These are phyloP conservation scores for Ceraceosorus bombacis DNA, from an alignment of 1,284 basidiomycete genomes.

Conservation along the genomic window DNA sequence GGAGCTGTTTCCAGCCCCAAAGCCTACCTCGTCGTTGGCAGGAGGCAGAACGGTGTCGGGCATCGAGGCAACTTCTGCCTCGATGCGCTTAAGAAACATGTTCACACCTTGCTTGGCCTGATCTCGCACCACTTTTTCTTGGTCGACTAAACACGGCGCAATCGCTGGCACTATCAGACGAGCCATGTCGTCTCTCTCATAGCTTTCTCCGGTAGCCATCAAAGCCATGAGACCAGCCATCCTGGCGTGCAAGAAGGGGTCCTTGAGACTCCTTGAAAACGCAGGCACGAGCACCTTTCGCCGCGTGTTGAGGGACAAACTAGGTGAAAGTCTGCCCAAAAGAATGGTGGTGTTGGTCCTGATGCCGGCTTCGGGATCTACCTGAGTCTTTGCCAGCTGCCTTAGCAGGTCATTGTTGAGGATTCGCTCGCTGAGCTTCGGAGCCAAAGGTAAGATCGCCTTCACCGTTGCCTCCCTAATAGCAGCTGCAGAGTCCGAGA, in stretches of 20 bases:
- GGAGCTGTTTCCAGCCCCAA: slow-evolving; percentile 1
- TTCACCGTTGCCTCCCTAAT: slow-evolving; percentile 91
- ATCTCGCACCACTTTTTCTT: slow-evolving; percentile 41
- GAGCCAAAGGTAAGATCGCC: slow-evolving; percentile 71
- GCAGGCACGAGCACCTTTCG: slow-evolving; percentile 92
- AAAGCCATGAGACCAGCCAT: slow-evolving; percentile 93
- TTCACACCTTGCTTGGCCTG: slow-evolving; percentile 33
- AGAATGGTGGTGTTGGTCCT: slow-evolving; percentile 96
- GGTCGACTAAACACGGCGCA: slow-evolving; percentile 40
- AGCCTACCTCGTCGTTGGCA: slow-evolving; percentile 10
- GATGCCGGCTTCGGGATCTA: slow-evolving; percentile 84
- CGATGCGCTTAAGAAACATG: slow-evolving; percentile 34
- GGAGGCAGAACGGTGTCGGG: slow-evolving; percentile 31
- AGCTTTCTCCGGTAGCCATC: slow-evolving; percentile 87
- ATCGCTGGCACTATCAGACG: slow-evolving; percentile 34
- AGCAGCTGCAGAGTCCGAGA: slow-evolving; percentile 83
- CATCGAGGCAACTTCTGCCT: slow-evolving; percentile 22
- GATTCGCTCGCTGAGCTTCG: slow-evolving; percentile 75
- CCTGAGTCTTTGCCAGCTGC: slow-evolving; percentile 83
- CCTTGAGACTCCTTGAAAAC: slow-evolving; percentile 81
- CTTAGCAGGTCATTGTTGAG: slow-evolving; percentile 94
- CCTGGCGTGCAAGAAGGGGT: slow-evolving; percentile 82
- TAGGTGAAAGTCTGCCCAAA: slow-evolving; percentile 79
- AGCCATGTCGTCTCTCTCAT: slow-evolving; percentile 52
- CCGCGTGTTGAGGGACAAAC: slow-evolving; percentile 77